These are phyloP conservation scores for Sinapis alba DNA, from an alignment of 441 rosid species.

Conservation along the genomic window DNA sequence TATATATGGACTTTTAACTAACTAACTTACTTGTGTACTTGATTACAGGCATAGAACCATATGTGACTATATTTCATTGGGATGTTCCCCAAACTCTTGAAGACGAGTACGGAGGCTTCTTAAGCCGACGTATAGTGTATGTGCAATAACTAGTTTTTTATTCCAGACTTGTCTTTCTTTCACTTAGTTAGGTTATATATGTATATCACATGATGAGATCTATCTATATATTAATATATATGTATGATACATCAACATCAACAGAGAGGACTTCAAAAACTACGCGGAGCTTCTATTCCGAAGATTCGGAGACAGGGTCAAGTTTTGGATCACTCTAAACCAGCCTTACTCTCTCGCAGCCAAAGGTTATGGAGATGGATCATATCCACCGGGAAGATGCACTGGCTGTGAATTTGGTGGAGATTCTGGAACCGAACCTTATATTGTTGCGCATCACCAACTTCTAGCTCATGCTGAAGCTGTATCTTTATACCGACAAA, in stretches of 20 bases:
- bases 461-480: not conserved
- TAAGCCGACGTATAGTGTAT: slow-evolving; percentile 21
- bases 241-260: not conserved
- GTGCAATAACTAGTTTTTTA: not conserved
- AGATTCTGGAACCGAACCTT: not conserved
- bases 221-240: not conserved
- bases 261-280: slow-evolving; percentile 18
- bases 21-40: not conserved
- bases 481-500: not conserved
- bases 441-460: not conserved
- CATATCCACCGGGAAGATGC: not conserved
- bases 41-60: not conserved
- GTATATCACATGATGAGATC: not conserved
- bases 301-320: slow-evolving; percentile 30
- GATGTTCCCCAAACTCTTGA: slow-evolving; percentile 37
- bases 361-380: not conserved
- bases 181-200: not conserved
- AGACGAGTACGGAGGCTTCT: slow-evolving; percentile 30
- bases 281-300: slow-evolving; percentile 16
- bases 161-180: not conserved
- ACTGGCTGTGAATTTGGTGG: no score
- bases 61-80: slow-evolving; percentile 27
- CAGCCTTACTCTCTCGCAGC: slow-evolving; percentile 11
- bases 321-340: slow-evolving; percentile 27
- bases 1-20: not conserved